Base-by-base conservation (phyloP, 306 rosid genomes). In the Cucurbita argyrosperma region DNA sequence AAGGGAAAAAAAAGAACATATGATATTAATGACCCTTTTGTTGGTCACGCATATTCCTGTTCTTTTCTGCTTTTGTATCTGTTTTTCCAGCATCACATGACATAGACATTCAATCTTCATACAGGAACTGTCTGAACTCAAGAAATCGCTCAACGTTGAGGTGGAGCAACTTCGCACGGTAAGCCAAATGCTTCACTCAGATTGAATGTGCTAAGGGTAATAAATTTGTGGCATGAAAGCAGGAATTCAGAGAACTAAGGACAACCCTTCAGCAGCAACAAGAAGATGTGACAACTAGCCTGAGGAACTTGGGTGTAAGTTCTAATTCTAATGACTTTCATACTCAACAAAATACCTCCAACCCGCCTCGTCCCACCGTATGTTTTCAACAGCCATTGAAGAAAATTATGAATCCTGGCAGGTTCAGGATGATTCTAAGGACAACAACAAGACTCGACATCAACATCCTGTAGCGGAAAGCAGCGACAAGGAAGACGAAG, bases 171-270 rank as follows among this genome's bases (percentile, higher is more conserved):
- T 95, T 76, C 87, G 91, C 74, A 64, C 88, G 37, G 97, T 95
- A 79, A 88, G 99, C 78, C 35, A 30, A 37, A n/a, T 73, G 71
- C 78, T 76, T 74, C 51, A 49, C 35, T 2, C 21, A 14, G 57
- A 66, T 51, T 55, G 19, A 54, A 43, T 45, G 46, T 11, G 7
- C 8, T 71, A 55, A 73, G 69, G 21, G 26, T 47, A 60, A 61
- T 43, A 45, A 66, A 26, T 13, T 49, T 30, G 19, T 49, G 35
- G 26, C 56, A 53, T 19, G 19, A 78, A 86, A 80, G 37, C 75
- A 95, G 99, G 99, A 95, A 82, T 91, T 95, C 71, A 87, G 85
- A 95, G 96, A 89, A 65, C 85, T 91, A 79, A 88, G 96, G 86
- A 88, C 90, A 63, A 89, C 96, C 77, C 96, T 95, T 79, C 96